These are phyloP conservation scores for Hypoxylon intermedium DNA, from an alignment of 495 filamentous ascomycete genomes.

Conservation along the genomic window DNA sequence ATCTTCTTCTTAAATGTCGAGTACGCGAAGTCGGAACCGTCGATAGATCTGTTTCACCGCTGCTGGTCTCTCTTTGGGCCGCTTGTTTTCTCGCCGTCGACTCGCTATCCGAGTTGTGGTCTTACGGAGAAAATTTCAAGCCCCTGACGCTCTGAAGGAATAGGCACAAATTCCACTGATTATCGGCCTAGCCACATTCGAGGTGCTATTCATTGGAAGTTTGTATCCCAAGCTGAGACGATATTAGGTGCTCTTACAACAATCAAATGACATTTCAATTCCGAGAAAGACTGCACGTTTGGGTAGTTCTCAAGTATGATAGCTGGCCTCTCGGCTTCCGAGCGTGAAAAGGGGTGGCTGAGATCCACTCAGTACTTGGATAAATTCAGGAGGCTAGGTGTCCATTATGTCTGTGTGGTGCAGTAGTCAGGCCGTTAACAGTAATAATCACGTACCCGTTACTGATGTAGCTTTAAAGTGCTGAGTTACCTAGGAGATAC, in stretches of 20 bases:
- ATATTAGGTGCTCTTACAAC: neutral
- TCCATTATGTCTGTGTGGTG: slow-evolving; percentile 37
- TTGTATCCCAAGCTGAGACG: neutral
- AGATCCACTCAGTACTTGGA: slow-evolving; percentile 28
- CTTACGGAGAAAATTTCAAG: no score
- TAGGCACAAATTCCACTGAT: no score
- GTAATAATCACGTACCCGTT: slow-evolving; percentile 8
- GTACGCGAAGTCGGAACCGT: no score
- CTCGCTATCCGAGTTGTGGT: no score
- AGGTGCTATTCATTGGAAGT: no score
- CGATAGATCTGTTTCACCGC: no score
- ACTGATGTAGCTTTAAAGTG: neutral
- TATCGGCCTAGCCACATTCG: no score
- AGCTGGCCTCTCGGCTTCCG: neutral
- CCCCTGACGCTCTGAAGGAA: no score
- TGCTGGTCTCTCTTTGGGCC: no score
- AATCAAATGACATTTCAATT: neutral
- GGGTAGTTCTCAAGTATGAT: neutral
- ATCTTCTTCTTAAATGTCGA: no score
- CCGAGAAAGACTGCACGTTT: neutral
- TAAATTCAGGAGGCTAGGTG: slow-evolving; percentile 31
- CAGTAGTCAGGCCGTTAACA: no score
- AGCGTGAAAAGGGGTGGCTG: slow-evolving; percentile 23
- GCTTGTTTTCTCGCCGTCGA: no score
- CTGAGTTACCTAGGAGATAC: neutral